Conservation (phyloP, 139 green algal species). For the Chlorella sp. region DNA sequence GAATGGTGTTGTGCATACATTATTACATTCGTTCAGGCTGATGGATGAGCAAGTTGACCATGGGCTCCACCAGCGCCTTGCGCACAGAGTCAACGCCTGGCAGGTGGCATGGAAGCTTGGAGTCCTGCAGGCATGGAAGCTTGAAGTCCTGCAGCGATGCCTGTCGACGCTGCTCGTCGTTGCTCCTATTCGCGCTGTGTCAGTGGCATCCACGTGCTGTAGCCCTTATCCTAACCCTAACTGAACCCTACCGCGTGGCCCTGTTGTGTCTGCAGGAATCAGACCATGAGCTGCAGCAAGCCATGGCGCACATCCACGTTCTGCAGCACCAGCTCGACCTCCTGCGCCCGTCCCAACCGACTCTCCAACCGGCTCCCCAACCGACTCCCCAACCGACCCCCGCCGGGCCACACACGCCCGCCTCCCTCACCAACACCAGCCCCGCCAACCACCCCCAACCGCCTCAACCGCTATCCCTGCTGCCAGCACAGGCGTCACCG, state of each 20-base stretch:
- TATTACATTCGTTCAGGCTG: too few species aligned
- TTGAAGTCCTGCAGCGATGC: too few species aligned
- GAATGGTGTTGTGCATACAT: too few species aligned
- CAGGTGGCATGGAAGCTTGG: not conserved
- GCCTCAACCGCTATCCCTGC: too few species aligned
- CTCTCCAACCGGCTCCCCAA: not conserved
- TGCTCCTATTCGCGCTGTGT: too few species aligned
- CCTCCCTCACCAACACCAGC: not conserved
- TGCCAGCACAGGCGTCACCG: not conserved
- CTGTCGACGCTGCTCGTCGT: too few species aligned
- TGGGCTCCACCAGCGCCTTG: not conserved
- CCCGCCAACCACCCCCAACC: too few species aligned
- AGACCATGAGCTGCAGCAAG: constrained; percentile 37
- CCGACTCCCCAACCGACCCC: constrained; percentile 1
- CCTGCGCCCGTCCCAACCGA: too few species aligned
- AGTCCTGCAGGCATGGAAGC: too few species aligned
- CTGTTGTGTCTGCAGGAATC: constrained; percentile 30
- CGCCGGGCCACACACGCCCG: not conserved
- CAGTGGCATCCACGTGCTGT: not conserved
- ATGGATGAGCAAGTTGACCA: not conserved
- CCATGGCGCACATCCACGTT: constrained; percentile 38
- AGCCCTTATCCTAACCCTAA: not conserved
- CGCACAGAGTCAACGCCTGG: not conserved
- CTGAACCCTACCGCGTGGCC: not conserved
- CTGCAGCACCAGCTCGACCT: constrained; percentile 35